Conservation (phyloP, 257 asterid species). For the Vinca minor region DNA sequence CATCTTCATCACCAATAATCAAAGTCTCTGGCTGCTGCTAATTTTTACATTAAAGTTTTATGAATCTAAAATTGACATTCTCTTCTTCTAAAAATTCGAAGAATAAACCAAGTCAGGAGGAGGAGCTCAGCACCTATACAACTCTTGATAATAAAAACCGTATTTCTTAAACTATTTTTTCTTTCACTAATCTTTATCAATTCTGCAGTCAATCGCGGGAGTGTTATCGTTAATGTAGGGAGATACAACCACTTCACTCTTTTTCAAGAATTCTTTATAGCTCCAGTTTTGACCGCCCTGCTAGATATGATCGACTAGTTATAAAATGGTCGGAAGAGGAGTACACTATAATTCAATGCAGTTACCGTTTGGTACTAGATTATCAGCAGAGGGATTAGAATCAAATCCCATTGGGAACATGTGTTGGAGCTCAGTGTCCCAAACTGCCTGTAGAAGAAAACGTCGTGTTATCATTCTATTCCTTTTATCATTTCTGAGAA, state of each 20-base stretch:
- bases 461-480: background rate
- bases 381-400: constrained; percentile 40
- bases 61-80: constrained; percentile 36
- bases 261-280: constrained; percentile 22
- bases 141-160: constrained; percentile 17
- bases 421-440: constrained; percentile 60
- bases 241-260: constrained; percentile 13
- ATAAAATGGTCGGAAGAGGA: background rate
- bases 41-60: constrained; percentile 37
- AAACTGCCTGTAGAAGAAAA: constrained; percentile 35
- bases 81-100: constrained; percentile 85
- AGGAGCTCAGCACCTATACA: constrained; percentile 53
- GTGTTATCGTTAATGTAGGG: constrained; percentile 21
- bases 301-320: constrained; percentile 1
- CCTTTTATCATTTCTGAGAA: background rate
- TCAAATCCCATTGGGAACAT: constrained; percentile 65
- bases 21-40: constrained; percentile 26
- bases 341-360: background rate
- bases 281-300: constrained; percentile 52
- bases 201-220: constrained; percentile 29
- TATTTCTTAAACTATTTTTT: constrained; percentile 22
- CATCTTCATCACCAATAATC: constrained; percentile 25
- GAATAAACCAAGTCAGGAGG: constrained; percentile 58
- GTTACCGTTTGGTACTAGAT: constrained; percentile 57
- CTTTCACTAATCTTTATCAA: constrained; percentile 23